Percentiles rank a stretch among this genome's conserved stretches.
These are phyloP conservation scores for Salix brachista DNA, from an alignment of 345 rosid species.

Conservation along the genomic window DNA sequence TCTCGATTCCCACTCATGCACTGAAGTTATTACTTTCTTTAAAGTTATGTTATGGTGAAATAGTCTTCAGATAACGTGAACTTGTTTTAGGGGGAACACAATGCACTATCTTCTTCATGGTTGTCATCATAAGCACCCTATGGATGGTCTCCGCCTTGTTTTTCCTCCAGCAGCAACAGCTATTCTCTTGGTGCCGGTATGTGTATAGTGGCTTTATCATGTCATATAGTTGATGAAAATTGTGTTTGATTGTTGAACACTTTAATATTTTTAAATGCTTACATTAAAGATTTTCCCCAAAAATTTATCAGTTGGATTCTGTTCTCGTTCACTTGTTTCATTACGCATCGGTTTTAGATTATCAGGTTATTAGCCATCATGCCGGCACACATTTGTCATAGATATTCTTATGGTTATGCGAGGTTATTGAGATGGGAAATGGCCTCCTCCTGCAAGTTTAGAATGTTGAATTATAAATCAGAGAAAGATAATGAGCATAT, in stretches of 20 bases:
- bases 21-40: background rate
- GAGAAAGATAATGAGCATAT: background rate
- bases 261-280: background rate
- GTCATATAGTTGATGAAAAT: background rate
- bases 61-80: background rate
- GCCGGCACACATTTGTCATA: background rate
- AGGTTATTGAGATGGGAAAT: background rate
- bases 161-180: constrained; percentile 85
- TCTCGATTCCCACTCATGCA: background rate
- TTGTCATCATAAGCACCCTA: constrained; percentile 92
- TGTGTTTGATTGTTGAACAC: background rate
- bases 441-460: background rate
- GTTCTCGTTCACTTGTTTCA: background rate
- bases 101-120: constrained; percentile 82
- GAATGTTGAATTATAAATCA: background rate
- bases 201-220: constrained; percentile 11
- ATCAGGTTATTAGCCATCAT: background rate
- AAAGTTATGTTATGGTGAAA: background rate
- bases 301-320: background rate
- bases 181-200: constrained; percentile 56
- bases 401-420: background rate
- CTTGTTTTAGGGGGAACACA: constrained; percentile 63
- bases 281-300: background rate
- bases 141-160: constrained; percentile 80
- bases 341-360: background rate